Base-by-base conservation (phyloP, 805 yeast genomes). In the Kodamaea fukazawae region DNA sequence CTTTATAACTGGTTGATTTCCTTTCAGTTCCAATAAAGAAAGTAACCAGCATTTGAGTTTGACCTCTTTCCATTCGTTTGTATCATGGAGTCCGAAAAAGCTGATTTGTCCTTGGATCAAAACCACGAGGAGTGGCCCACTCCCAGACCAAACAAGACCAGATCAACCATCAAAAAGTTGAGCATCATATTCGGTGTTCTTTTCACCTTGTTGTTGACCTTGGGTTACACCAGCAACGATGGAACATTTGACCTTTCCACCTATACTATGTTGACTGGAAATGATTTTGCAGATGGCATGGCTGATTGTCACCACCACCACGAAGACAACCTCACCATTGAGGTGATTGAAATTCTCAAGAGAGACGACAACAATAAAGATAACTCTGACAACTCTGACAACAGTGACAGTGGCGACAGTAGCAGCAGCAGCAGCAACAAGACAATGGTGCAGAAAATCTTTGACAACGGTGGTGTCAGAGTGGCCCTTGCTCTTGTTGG, bases 401-500 rank as follows among this genome's bases (percentile, higher is more conserved):
- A 35, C 18, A 13, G 18, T 6, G 40, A 33, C 30, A 15, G 20
- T 15, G 20, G 11, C 27, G 18, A 30, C 26, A 26, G 25, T 18
- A 27, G 32, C 25, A 34, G 25, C 17, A 38, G 23, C 26, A 26
- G 25, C 17, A 27, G 32, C 25, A 34, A 25, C 17, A 38, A 41
- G 33, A 38, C 41, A 18, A 33, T 37, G 26, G 37, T 30, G 20
- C 36, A 28, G n/a, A 28, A 28, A 23, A 37, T 55, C 27, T 46
- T 53, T 29, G 40, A 54, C 29, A 47, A 51, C 38, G 51, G 63
- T 4, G 67, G 57, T 3, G 51, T 68, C 12, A 49, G 66, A 16
- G 54, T 67, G 11, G 54, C 57, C 29, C 53, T 69, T 34, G 72
- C 59, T 2, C 51, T 68, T 13, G 59, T 55, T 11, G 72, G 58